These are phyloP conservation scores for Bryoerythrophyllum caledonicum DNA, from an alignment of 225 moss, liverwort and hornwort genomes.

Conservation along the genomic window DNA sequence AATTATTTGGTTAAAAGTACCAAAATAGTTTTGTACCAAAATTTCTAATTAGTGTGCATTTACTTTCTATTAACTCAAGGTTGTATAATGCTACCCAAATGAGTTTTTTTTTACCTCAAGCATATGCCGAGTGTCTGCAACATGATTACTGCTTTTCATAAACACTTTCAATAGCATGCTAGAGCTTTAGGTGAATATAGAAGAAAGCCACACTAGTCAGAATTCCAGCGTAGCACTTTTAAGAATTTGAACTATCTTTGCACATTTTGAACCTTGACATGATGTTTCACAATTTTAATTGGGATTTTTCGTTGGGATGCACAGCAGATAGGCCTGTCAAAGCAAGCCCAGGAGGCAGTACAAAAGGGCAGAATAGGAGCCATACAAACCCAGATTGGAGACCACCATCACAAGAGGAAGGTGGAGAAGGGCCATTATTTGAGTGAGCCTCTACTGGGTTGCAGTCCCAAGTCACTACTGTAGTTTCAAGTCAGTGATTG, in stretches of 20 bases:
- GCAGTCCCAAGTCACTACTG: conserved; percentile 19
- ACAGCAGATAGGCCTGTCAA: conserved; percentile 62
- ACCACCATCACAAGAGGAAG: conserved; percentile 30
- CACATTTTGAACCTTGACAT: neutral
- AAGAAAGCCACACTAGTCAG: too few relatives aligned
- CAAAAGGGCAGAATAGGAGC: conserved; percentile 51
- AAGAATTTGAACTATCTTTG: neutral
- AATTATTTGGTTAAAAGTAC: too few relatives aligned
- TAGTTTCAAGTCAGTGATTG: neutral
- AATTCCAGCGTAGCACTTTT: too few relatives aligned
- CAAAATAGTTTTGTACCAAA: too few relatives aligned
- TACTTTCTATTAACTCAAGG: too few relatives aligned
- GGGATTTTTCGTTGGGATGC: neutral
- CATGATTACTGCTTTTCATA: too few relatives aligned
- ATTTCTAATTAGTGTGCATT: too few relatives aligned
- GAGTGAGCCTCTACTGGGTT: conserved; percentile 38
- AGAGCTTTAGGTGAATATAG: too few relatives aligned
- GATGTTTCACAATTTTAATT: conserved; percentile 3
- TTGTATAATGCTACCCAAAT: too few relatives aligned
- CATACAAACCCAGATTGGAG: conserved; percentile 37
- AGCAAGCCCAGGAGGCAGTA: conserved; percentile 58
- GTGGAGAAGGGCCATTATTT: conserved; percentile 34
- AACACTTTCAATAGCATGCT: too few relatives aligned
- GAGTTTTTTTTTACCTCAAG: too few relatives aligned
- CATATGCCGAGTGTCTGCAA: too few relatives aligned